phyloP scores from a whole-genome alignment of 495 filamentous ascomycete species.

The Tetracladium marchalianum region DNA sequence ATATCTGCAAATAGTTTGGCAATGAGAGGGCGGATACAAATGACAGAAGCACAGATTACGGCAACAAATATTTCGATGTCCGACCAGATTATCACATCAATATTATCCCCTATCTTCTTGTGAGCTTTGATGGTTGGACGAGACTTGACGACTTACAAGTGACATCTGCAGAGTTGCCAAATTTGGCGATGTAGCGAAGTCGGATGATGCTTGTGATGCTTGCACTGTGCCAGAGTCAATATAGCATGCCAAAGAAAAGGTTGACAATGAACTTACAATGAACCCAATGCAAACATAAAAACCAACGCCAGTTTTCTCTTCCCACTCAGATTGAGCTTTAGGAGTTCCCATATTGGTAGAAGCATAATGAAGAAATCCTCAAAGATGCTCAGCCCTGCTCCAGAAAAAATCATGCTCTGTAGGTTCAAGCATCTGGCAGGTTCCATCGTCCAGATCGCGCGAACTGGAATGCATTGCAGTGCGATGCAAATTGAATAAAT shows the following conservation, averaged over 20 bases:
- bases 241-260: background rate
- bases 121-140: background rate
- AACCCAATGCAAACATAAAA: constrained; percentile 28
- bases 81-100: constrained; percentile 32
- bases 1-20: background rate
- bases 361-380: constrained; percentile 28
- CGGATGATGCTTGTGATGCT: constrained; percentile 24
- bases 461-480: constrained; percentile 37
- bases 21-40: constrained; percentile 22
- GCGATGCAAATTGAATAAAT: constrained; percentile 26
- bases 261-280: constrained; percentile 15
- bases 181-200: constrained; percentile 19
- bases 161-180: constrained; percentile 15
- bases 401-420: constrained; percentile 21
- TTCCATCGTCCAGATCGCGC: constrained; percentile 17
- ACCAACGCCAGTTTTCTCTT: constrained; percentile 26
- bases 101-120: constrained; percentile 22
- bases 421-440: constrained; percentile 22
- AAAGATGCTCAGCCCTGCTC: constrained; percentile 22
- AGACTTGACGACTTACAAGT: constrained; percentile 8
- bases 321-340: constrained; percentile 23
- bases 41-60: constrained; percentile 34
- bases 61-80: constrained; percentile 35
- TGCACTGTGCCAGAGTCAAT: constrained; percentile 15
- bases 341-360: constrained; percentile 26